Base-by-base conservation (phyloP, 345 rosid species). In the Isatis tinctoria region DNA sequence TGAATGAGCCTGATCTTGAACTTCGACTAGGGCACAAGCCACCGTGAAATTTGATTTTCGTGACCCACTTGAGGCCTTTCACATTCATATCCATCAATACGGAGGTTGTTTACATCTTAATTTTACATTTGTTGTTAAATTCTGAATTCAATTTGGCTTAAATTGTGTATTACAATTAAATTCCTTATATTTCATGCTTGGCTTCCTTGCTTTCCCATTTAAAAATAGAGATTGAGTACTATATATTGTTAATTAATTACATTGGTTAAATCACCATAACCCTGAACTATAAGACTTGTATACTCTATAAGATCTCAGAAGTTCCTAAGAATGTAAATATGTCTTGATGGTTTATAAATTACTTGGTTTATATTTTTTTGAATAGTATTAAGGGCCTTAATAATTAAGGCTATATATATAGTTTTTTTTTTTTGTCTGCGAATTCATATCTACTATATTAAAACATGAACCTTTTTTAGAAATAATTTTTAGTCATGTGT, bases 1-100 rank as follows among this genome's bases (percentile, higher is more conserved):
- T 59, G 59, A 93, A 89, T 80, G 97, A 88, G 75, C 70, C 86
- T 79, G 98, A 93, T 89, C 86, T 93, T 65, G 98, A 90, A 83
- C 96, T 92, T 69, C 89, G 97, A 76, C 80, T 92, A 72, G 91
- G 96, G 82, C 88, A 74, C 71, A 67, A 71, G 44, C 68, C 81
- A 78, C 80, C 72, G 54, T 76, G 70, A 76, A 27, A 66, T 45
- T 66, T 58, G 60, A 45, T 67, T 57, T 66, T 66, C 78, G 40
- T 57, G 51, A 45, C 73, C 72, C 73, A 54, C 13, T 75, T 18
- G 35, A 69, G 58, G 58, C 35, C 18, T 28, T 54, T 61, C 40
- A 60, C 28, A 40, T 52, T 44, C 17, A 61, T 69, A 61, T 74
- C 52, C 24, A 56, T 70, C 62, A 49, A 76, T 57, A 58, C 59